Conservation (phyloP, 225 moss, liverwort and hornwort species). For the Neckera pumila region DNA sequence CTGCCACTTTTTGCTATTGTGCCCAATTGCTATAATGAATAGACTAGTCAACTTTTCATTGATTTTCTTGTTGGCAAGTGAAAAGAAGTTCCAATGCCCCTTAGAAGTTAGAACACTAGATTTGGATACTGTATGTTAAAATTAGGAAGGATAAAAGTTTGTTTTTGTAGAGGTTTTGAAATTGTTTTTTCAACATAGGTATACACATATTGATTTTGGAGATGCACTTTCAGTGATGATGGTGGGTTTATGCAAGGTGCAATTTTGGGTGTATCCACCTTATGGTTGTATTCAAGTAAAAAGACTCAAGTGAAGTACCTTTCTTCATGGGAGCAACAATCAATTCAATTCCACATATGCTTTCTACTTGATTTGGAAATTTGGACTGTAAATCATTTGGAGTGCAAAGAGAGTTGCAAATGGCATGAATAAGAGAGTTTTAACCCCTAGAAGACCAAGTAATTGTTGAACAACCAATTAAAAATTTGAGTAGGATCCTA, state of each 20-base stretch:
- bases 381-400: background rate
- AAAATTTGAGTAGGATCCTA: background rate
- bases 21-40: background rate
- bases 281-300: too few species aligned
- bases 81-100: background rate
- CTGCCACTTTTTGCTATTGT: background rate
- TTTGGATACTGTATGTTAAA: background rate
- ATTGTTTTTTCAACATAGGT: fast-evolving
- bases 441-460: background rate
- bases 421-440: background rate
- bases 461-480: fast-evolving
- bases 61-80: background rate
- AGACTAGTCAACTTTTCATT: background rate
- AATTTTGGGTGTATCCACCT: background rate
- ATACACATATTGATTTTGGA: background rate
- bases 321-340: background rate
- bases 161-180: fast-evolving
- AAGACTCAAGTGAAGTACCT: background rate
- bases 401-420: background rate
- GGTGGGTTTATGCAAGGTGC: too few species aligned
- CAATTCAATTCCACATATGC: background rate
- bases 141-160: background rate
- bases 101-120: fast-evolving
- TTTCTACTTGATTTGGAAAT: background rate
- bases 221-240: background rate